A percentile compares a stretch with the other conserved stretches of the same genome.
Evolutionary conservation across 1,139 yeast genomes (phyloP).

Genomic region (Blastobotrys buckinghamii): DNA sequence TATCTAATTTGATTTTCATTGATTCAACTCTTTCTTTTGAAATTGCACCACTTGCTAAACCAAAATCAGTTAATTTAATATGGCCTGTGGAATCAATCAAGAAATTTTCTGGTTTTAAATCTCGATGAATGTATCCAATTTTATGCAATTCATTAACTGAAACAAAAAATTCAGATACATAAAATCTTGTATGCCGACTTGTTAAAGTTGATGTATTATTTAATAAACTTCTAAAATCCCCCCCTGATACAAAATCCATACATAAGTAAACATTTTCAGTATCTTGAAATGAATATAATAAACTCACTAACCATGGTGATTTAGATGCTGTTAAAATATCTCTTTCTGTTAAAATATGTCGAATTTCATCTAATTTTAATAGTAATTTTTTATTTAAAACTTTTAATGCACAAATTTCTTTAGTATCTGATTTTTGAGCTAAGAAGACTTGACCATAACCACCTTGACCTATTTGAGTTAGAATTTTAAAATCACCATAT

Average conservation of each 20-base stretch:
- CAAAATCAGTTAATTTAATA: constrained; percentile 94
- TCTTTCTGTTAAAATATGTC: constrained; percentile 93
- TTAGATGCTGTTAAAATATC: constrained; percentile 93
- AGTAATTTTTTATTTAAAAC: constrained; percentile 82
- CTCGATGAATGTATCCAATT: constrained; percentile 94
- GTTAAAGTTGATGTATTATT: constrained; percentile 89
- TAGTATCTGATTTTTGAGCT: constrained; percentile 90
- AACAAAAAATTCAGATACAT: constrained; percentile 92
- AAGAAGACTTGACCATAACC: constrained; percentile 95
- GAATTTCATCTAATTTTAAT: constrained; percentile 87
- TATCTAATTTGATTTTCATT: constrained; percentile 79
- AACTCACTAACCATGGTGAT: constrained; percentile 92
- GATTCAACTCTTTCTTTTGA: constrained; percentile 91
- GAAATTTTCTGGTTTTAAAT: constrained; percentile 95
- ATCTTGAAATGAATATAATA: constrained; percentile 94
- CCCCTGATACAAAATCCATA: constrained; percentile 99
- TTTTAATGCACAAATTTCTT: constrained; percentile 93
- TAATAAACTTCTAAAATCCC: constrained; percentile 91
- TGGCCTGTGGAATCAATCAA: constrained; percentile 92
- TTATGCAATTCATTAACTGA: constrained; percentile 92
- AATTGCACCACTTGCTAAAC: constrained; percentile 94
- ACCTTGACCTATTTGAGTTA: constrained; percentile 98
- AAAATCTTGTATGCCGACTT: constrained; percentile 94
- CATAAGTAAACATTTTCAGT: constrained; percentile 85
- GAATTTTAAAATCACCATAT: constrained; percentile 91